Conservation (phyloP, 1,284 basidiomycete species). For the Mycena citricolor region DNA sequence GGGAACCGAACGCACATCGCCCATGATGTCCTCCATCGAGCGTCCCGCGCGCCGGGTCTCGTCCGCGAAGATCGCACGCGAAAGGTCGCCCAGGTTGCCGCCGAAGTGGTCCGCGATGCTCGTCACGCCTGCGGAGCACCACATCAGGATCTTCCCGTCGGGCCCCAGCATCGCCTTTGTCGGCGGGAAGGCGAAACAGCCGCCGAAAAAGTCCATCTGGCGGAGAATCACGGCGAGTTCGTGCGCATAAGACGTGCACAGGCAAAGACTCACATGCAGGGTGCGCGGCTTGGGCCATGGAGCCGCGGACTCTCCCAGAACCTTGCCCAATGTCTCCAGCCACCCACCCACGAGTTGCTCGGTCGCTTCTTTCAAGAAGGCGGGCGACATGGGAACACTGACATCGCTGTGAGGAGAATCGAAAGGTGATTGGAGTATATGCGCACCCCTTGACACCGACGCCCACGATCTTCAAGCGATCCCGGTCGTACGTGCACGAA, state of each 20-base stretch:
- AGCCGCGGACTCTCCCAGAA: not conserved
- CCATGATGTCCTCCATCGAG: conserved; percentile 2
- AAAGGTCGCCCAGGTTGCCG: conserved; percentile 7
- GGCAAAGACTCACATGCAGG: not conserved
- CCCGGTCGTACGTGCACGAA: not conserved
- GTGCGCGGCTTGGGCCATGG: not conserved
- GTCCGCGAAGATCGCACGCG: conserved; percentile 9
- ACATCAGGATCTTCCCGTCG: conserved; percentile 13
- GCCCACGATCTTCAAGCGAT: not conserved
- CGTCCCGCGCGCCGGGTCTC: conserved; percentile 2
- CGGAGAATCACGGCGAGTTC: not conserved
- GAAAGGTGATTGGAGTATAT: not conserved
- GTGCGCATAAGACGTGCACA: not conserved
- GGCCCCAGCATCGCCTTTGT: conserved; percentile 11
- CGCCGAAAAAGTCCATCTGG: conserved; percentile 10
- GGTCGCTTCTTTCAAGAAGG: not conserved
- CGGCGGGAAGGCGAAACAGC: conserved; percentile 8
- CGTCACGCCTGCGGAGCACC: not conserved
- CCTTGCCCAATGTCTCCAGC: too few relatives aligned
- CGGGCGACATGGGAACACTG: not conserved
- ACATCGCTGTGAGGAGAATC: not conserved
- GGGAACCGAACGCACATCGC: not conserved
- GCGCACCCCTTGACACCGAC: not conserved
- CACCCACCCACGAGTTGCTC: conserved; percentile 1
- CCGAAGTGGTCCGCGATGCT: conserved; percentile 1